These are phyloP conservation scores for Galerina marginata DNA, from an alignment of 768 basidiomycete genomes.

Conservation along the genomic window DNA sequence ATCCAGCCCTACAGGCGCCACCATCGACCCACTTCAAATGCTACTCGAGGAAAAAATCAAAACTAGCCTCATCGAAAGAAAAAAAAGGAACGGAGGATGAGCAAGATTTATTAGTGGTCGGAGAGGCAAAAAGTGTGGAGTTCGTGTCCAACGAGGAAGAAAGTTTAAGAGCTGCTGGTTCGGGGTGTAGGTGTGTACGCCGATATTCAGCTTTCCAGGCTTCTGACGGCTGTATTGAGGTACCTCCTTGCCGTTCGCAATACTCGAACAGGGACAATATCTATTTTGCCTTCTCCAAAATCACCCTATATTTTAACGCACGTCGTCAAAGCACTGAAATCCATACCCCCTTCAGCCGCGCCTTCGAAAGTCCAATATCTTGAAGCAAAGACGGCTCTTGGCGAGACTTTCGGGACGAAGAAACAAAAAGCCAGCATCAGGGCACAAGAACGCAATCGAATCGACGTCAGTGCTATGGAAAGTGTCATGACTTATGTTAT, in stretches of 20 bases:
- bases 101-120: conserved; percentile 63
- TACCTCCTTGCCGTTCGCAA: conserved; percentile 88
- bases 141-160: conserved; percentile 72
- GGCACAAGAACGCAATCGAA: conserved; percentile 86
- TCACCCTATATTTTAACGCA: conserved; percentile 72
- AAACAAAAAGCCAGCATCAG: conserved; percentile 89
- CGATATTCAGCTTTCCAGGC: background rate
- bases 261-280: conserved; percentile 72
- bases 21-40: conserved; percentile 63
- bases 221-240: conserved; percentile 40
- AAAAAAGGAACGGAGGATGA: conserved; percentile 33
- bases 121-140: conserved; percentile 85
- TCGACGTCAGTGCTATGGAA: conserved; percentile 89
- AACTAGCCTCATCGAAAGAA: conserved; percentile 26
- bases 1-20: conserved; percentile 68
- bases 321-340: conserved; percentile 85
- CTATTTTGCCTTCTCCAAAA: conserved; percentile 68
- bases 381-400: conserved; percentile 77
- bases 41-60: conserved; percentile 55
- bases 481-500: conserved; percentile 82
- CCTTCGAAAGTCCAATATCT: conserved; percentile 58
- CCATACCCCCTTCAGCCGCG: conserved; percentile 53
- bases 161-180: conserved; percentile 49
- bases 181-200: conserved; percentile 70
- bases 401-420: conserved; percentile 93